Conservation (phyloP, 129 eudicot species). For the Tagetes erecta region DNA sequence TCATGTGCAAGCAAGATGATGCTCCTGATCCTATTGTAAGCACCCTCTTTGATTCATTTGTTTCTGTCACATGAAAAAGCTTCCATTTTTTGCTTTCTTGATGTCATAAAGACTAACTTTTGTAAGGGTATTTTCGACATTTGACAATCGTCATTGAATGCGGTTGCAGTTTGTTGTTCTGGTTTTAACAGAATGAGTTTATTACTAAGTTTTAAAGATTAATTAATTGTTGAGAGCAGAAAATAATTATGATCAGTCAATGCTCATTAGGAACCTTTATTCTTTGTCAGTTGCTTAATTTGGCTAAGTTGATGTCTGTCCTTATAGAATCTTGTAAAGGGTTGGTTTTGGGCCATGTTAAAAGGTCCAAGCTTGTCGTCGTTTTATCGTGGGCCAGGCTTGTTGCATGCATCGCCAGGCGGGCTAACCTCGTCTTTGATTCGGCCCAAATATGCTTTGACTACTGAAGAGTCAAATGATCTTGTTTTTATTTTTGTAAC, state of each 20-base stretch:
- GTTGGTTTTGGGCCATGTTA: conserved; percentile 13
- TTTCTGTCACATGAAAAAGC: conserved; percentile 25
- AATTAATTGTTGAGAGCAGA: conserved; percentile 7
- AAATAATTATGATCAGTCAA: conserved; percentile 28
- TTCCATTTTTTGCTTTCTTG: conserved; percentile 15
- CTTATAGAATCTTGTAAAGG: conserved; percentile 14
- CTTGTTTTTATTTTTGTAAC: background rate
- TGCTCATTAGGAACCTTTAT: conserved; percentile 19
- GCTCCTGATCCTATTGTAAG: conserved; percentile 99
- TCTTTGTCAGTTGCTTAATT: conserved; percentile 24
- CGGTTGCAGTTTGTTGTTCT: background rate
- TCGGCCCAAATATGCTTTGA: background rate
- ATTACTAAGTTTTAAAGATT: background rate
- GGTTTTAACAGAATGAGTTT: conserved; percentile 1
- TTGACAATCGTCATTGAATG: conserved; percentile 6
- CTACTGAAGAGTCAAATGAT: background rate
- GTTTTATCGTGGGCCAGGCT: background rate
- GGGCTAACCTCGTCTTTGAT: background rate
- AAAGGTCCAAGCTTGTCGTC: background rate
- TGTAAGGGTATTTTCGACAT: conserved; percentile 11
- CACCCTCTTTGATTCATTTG: background rate
- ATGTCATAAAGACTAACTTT: conserved; percentile 26
- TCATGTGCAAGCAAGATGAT: conserved; percentile 95
- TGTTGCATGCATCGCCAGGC: background rate
- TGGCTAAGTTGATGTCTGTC: conserved; percentile 17